These are phyloP conservation scores for Trichoderma sp. DNA, from an alignment of 2,329 filamentous ascomycete species.

Conservation along the genomic window DNA sequence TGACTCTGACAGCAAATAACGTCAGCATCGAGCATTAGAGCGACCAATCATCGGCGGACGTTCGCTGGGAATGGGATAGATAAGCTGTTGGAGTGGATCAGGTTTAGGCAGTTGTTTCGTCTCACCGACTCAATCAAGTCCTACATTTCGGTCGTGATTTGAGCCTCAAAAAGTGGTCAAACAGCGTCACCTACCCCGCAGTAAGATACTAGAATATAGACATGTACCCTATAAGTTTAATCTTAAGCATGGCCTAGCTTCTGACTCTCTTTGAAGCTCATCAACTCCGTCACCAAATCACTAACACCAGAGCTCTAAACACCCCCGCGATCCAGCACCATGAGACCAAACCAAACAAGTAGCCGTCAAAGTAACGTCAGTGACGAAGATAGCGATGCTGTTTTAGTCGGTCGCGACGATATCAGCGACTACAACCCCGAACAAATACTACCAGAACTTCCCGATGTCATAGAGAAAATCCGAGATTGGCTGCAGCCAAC, in stretches of 20 bases:
- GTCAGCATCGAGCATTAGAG: not conserved
- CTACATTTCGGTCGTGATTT: not conserved
- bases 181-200: not conserved
- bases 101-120: not conserved
- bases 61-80: not conserved
- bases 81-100: not conserved
- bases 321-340: not conserved
- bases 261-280: not conserved
- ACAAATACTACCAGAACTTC: constrained; percentile 23
- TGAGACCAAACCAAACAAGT: not conserved
- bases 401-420: constrained; percentile 13
- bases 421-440: constrained; percentile 19
- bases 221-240: not conserved
- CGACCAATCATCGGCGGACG: not conserved
- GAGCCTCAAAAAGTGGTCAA: not conserved
- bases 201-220: not conserved
- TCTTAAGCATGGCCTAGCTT: not conserved
- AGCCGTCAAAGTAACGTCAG: too few species aligned
- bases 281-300: not conserved
- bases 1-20: not conserved
- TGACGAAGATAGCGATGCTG: constrained; percentile 1
- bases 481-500: constrained; percentile 38
- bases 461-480: constrained; percentile 27
- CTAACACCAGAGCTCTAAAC: not conserved
- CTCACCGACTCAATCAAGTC: not conserved